A percentile compares a stretch with the other conserved stretches of the same genome.
Evolutionary conservation across 129 eudicot genomes (phyloP).

Genomic region (Dittrichia graveolens): DNA sequence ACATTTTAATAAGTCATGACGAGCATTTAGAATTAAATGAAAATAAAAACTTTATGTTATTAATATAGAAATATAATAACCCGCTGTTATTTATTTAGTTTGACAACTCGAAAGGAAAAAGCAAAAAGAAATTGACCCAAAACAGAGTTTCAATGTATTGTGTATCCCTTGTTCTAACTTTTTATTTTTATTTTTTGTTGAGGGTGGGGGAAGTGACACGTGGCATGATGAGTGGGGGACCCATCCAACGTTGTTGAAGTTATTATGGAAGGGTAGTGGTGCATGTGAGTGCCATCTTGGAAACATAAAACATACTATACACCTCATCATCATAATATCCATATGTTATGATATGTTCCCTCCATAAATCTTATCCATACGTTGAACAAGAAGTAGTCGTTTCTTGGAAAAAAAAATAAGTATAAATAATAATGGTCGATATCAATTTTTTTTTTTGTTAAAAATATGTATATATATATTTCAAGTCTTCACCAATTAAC

Average conservation of each 20-base stretch:
- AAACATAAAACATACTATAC: conserved; percentile 28
- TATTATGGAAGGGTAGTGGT: conserved; percentile 35
- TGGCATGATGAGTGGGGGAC: conserved; percentile 35
- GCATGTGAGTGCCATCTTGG: conserved; percentile 49
- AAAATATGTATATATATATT: no score
- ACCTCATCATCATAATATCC: conserved; percentile 24
- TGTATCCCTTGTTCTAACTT: neutral
- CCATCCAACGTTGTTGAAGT: conserved; percentile 29
- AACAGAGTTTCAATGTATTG: conserved; percentile 27
- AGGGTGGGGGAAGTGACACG: conserved; percentile 35
- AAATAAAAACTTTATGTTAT: neutral
- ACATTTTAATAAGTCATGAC: no score
- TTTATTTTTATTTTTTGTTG: no score
- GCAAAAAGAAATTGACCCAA: conserved; percentile 12
- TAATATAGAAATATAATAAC: neutral
- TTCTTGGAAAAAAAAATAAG: no score
- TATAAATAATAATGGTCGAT: no score
- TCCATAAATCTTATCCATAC: conserved; percentile 28
- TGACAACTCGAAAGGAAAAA: conserved; percentile 10
- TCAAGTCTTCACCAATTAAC: no score
- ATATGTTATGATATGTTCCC: conserved; percentile 22
- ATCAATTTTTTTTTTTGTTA: no score
- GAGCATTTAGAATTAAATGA: no score
- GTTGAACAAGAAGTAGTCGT: no score
- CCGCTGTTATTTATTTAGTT: conserved; percentile 1